Evolutionary conservation across 306 rosid genomes (phyloP), one percentile per base, ranked within the genome.

Genomic region (Sesbania bispinosa): DNA sequence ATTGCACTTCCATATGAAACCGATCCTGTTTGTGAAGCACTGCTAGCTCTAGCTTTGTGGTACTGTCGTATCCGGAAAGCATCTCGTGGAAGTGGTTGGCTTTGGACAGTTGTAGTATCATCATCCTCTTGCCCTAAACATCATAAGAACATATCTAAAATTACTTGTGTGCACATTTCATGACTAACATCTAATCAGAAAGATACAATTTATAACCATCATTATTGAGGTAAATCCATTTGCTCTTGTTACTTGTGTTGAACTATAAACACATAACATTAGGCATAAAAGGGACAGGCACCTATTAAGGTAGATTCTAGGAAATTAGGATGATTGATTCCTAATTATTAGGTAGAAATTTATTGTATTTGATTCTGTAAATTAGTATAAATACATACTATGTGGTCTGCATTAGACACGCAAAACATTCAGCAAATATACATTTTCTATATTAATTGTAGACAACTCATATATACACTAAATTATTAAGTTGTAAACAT

Each of bases 1-100:
- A 89, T 60, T 32, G 89, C 95, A 80, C 98, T 94, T 85, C 98
- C 98, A 67, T 94, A 87, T 1, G 96, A 94, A 33, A 78, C 92
- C 3, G 98, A 94, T 77, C 98, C 96, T 20, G 95, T 90, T 82
- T 89, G 96, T 5, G 96, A 94, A 18, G 88, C 72, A n/a, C 90
- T 85, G 26, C 79, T 64, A 0, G 73, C 87, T 60, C 88, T 84
- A 58, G 98, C 89, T 75, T 91, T 94, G 74, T 94, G 98, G 52
- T 81, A 83, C 64, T 94, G 97, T 14, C 97, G 79, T 24, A 94
- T 90, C 69, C 92, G 82, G 69, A 94, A 94, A 60, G 90, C 97
- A 76, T 94, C 98, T 57, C 83, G 85, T 10, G 97, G 97, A 57
- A 83, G 79, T 32, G 97, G 95, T 75, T 87, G 97, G 82, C 98